phyloP scores from a whole-genome alignment of 2,329 filamentous ascomycete genomes.

The Diaporthe batatas region DNA sequence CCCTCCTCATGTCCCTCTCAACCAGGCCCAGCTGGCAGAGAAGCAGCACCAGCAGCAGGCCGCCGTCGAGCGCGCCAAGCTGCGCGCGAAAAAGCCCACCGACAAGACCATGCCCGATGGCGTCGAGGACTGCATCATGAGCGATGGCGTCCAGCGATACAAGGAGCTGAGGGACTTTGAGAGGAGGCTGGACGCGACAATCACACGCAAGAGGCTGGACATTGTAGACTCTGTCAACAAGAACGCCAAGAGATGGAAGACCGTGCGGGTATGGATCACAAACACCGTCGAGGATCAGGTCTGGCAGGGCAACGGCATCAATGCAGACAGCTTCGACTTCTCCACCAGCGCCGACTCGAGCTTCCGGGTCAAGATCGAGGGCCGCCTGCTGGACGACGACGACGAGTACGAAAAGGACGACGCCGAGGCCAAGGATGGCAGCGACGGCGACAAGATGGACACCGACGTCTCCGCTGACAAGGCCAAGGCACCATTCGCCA shows the following conservation, averaged over 20 bases:
- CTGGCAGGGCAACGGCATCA: slow-evolving; percentile 82
- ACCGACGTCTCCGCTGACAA: slow-evolving; percentile 52
- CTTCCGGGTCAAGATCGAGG: slow-evolving; percentile 94
- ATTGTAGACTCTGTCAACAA: slow-evolving; percentile 85
- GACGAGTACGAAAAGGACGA: slow-evolving; percentile 67
- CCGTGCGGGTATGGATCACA: slow-evolving; percentile 91
- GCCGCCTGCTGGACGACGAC: slow-evolving; percentile 81
- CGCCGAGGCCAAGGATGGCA: slow-evolving; percentile 60
- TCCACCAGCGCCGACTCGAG: slow-evolving; percentile 81
- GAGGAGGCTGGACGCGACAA: slow-evolving; percentile 88
- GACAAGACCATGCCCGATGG: slow-evolving; percentile 96
- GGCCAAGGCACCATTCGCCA: slow-evolving; percentile 52
- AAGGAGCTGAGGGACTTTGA: slow-evolving; percentile 87
- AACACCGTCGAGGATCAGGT: slow-evolving; percentile 95
- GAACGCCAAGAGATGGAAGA: slow-evolving; percentile 83
- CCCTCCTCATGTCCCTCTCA: slow-evolving; percentile 59
- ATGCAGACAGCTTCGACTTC: slow-evolving; percentile 85
- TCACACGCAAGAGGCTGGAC: slow-evolving; percentile 94
- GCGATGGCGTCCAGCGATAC: slow-evolving; percentile 86
- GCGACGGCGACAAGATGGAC: slow-evolving; percentile 58
- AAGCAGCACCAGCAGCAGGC: slow-evolving; percentile 63
- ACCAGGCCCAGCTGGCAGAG: slow-evolving; percentile 66
- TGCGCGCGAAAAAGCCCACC: slow-evolving; percentile 88
- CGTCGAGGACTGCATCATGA: slow-evolving; percentile 84
- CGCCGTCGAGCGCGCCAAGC: slow-evolving; percentile 78